Conservation (phyloP, 345 rosid species). For the Cardamine chenopodiifolia region DNA sequence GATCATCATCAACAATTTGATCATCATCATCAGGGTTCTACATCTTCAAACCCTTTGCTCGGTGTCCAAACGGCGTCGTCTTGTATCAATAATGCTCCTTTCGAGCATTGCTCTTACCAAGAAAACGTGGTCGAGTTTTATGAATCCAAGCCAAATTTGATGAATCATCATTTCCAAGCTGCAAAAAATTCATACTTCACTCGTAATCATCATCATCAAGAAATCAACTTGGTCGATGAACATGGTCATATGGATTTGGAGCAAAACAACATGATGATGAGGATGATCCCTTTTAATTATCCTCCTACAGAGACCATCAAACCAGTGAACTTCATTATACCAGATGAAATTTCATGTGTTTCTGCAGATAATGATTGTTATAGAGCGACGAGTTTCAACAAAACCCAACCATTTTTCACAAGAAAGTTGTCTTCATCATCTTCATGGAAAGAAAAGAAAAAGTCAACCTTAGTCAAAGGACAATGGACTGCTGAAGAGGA, state of each 20-base stretch:
- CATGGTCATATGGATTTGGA: conserved; percentile 41
- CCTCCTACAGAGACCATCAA: conserved; percentile 52
- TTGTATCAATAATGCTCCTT: conserved; percentile 46
- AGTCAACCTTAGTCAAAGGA: conserved; percentile 71
- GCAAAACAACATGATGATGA: conserved; percentile 43
- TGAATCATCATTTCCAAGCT: conserved; percentile 47
- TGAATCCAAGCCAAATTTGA: conserved; percentile 65
- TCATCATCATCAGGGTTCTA: conserved; percentile 38
- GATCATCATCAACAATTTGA: conserved; percentile 45
- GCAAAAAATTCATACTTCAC: conserved; percentile 31
- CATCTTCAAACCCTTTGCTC: conserved; percentile 51
- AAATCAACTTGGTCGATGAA: conserved; percentile 48
- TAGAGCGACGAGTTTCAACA: conserved; percentile 40
- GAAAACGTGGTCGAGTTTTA: conserved; percentile 43
- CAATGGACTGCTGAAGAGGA: conserved; percentile 95
- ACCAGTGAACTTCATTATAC: conserved; percentile 50
- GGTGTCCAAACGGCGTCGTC: conserved; percentile 43
- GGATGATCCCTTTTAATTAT: conserved; percentile 43
- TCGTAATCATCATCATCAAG: conserved; percentile 31
- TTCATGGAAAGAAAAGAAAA: conserved; percentile 55
- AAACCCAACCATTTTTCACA: conserved; percentile 43
- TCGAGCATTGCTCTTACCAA: conserved; percentile 52
- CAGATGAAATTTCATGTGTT: conserved; percentile 67
- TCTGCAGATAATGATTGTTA: conserved; percentile 45
- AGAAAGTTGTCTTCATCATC: conserved; percentile 43